Evolutionary conservation across 2,329 filamentous ascomycete genomes (phyloP), one percentile per base, ranked within the genome.

Genomic region (Penicillium digitatum): DNA sequence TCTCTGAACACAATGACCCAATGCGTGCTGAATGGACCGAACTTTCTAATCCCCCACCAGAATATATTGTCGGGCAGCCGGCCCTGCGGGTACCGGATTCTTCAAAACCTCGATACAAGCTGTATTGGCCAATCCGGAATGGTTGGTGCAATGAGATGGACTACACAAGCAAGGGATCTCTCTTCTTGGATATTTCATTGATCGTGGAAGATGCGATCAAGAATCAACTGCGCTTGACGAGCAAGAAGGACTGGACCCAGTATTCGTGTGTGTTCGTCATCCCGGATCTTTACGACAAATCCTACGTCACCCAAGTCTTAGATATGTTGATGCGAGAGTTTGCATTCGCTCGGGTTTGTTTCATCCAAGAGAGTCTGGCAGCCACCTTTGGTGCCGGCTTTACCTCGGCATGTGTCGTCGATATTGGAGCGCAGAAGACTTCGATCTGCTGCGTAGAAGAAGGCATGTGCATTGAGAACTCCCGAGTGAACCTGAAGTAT

Each of bases 211-310:
- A 91, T 61, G 89, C 91, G 1, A 87, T 99, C 66, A 87, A 87
- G 61, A 85, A 83, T n/a, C 90, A 97, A 67, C 80, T 97, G 9
- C 89, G 88, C 1, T 73, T 96, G 39, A 86, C 81, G 27, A 86
- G 84, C 60, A 88, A 88, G 66, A 88, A 87, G 65, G 86, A 93
- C 48, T 95, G 92, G 86, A 82, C 83, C 52, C 89, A 95, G 70
- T 97, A 96, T 74, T 94, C 89, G 66, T 96, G 91, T 65, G 92
- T 96, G n/a, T 90, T 97, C 67, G 87, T 99, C 60, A 95, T 99
- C 44, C 94, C 94, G 0, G 94, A 99, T 71, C 80, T 99, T 10
- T 99, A 97, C 75, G 94, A 99, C 76, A 95, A 95, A 72, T 85
- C 84, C 48, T 95, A 96, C 61, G 90, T 97, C 18, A 90, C 90